These are phyloP conservation scores for Pelagophyceae sp. DNA, from an alignment of 352 stramenopile genomes.

Conservation along the genomic window DNA sequence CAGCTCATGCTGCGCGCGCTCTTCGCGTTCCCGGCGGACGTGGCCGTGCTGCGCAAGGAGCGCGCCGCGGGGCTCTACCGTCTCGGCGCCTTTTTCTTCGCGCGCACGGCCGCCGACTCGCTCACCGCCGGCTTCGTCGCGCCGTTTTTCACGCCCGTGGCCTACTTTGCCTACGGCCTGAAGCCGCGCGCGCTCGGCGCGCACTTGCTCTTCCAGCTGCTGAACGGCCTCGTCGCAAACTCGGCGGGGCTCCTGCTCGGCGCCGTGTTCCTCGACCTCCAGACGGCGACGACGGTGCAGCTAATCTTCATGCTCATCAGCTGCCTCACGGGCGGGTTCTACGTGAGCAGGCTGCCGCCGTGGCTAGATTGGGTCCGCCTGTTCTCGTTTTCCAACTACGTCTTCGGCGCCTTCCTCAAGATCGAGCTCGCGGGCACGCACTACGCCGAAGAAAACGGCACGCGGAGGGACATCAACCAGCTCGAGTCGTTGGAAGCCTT, in stretches of 20 bases:
- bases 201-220: not conserved
- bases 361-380: not conserved
- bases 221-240: not conserved
- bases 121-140: not conserved
- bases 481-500: not conserved
- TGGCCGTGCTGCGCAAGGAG: not conserved
- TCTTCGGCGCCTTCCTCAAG: not conserved
- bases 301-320: not conserved
- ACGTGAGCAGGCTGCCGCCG: not conserved
- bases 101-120: not conserved
- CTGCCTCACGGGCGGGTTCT: constrained; percentile 5
- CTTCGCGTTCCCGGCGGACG: not conserved
- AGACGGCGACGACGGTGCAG: not conserved
- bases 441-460: not conserved
- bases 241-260: not conserved
- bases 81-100: not conserved
- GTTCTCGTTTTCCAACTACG: constrained; percentile 1
- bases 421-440: not conserved
- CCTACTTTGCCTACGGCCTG: constrained; percentile 12
- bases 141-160: not conserved
- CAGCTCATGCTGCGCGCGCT: constrained; percentile 8
- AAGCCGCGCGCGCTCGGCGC: not conserved
- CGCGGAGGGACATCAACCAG: not conserved
- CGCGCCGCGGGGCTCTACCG: constrained; percentile 1
- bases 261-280: not conserved